These are phyloP conservation scores for Populus ilicifolia DNA, from an alignment of 345 rosid species.

Conservation along the genomic window DNA sequence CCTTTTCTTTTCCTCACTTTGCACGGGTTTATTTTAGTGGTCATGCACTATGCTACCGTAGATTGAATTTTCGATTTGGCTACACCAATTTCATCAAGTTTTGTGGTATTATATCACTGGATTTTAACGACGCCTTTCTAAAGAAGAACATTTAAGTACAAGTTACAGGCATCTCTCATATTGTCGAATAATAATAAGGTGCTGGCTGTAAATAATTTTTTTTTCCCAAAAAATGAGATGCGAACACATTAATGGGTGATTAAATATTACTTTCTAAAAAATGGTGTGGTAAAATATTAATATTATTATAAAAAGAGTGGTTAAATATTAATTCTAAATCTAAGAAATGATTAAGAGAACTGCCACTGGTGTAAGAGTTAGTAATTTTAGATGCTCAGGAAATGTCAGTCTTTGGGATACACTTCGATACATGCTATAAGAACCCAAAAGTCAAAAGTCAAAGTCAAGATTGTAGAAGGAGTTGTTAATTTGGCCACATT, in stretches of 20 bases:
- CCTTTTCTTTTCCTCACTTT: not conserved
- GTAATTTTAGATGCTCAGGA: not conserved
- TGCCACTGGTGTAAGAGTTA: no score
- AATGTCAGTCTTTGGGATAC: not conserved
- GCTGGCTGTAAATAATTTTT: no score
- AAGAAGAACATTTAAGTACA: not conserved
- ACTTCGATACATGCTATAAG: not conserved
- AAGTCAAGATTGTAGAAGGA: slow-evolving; percentile 4
- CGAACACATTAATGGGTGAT: no score
- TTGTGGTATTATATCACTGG: not conserved
- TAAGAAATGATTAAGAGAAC: not conserved
- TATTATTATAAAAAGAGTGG: not conserved
- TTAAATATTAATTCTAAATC: not conserved
- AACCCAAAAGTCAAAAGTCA: not conserved
- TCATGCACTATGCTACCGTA: not conserved
- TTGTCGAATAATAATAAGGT: no score
- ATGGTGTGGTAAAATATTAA: not conserved
- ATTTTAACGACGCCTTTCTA: not conserved
- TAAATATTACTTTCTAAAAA: no score
- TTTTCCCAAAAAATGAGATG: no score
- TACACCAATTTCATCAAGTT: not conserved
- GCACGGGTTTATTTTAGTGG: not conserved
- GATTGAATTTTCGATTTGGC: not conserved
- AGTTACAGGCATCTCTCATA: no score
- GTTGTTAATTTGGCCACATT: slow-evolving; percentile 15